Evolutionary conservation across 495 filamentous ascomycete genomes (phyloP).

Genomic region (Penicillium tannophilum): DNA sequence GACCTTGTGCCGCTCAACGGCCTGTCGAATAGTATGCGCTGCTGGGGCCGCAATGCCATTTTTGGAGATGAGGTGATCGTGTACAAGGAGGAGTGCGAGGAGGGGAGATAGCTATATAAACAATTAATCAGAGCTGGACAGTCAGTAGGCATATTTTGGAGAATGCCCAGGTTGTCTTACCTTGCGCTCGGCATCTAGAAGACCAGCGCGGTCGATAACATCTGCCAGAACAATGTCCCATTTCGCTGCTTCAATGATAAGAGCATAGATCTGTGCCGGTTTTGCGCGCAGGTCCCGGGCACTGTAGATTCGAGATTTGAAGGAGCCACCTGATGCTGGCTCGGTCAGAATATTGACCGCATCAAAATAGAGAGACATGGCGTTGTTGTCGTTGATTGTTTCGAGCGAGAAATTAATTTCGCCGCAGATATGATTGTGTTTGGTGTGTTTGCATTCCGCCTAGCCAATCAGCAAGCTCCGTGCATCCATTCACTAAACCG

Average conservation of each 20-base stretch:
- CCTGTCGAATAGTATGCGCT: conserved; percentile 71
- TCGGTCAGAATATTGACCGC: conserved; percentile 71
- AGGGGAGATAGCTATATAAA: conserved; percentile 71
- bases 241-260: conserved; percentile 83
- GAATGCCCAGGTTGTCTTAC: conserved; percentile 46
- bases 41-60: conserved; percentile 75
- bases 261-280: conserved; percentile 81
- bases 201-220: conserved; percentile 73
- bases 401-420: conserved; percentile 16
- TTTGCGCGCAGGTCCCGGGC: conserved; percentile 68
- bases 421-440: conserved; percentile 9
- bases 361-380: conserved; percentile 96
- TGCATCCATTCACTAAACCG: neutral
- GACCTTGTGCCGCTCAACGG: conserved; percentile 79
- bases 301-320: conserved; percentile 78
- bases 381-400: neutral
- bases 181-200: conserved; percentile 78
- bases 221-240: conserved; percentile 85
- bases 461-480: neutral
- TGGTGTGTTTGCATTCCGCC: conserved; percentile 7
- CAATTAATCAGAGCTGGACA: conserved; percentile 32
- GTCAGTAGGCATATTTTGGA: conserved; percentile 34
- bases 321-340: conserved; percentile 67
- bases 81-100: conserved; percentile 77
- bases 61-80: conserved; percentile 84